Base-by-base conservation (phyloP, 352 stramenopile genomes). In the Sclerospora graminicola region DNA sequence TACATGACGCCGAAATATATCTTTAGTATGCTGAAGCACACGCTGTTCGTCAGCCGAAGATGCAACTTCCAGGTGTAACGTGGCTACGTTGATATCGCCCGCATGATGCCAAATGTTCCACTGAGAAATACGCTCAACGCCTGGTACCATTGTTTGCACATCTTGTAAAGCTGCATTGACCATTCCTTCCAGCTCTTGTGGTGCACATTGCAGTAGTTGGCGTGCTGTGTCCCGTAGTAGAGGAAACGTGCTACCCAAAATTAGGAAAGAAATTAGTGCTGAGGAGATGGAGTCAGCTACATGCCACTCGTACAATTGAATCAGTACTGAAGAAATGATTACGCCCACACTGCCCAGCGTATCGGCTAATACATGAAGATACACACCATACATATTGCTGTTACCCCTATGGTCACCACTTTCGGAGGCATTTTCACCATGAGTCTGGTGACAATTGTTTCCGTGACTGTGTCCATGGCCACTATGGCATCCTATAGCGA, bases 311-410 rank as follows among this genome's bases (percentile, higher is more conserved):
- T 84, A 89, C 52, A 74, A 75, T 34, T 94, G 58, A 35, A 95
- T 90, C 41, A 94, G 54, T 8, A 92, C 43, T 8, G 83, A 94
- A 35, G 78, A 93, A 23, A 91, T 55, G 51, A 96, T 95, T 16
- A 95, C 85, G 9, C 82, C 84, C 8, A 95, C 66, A 49, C 80
- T 94, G 14, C 85, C 85, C 20, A 96, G 61, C 10, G 84, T 89
- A 46, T 96, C 85, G 0, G 83, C 83, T 34, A 94, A 51, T 16
- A 96, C 80, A 45, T 96, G 85, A 19, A 96, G 64, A 32, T 95
- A 93, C 11, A 96, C 82, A 8, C 82, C 85, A 49, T 95, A 84
- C 69, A 96, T 91, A 60, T 96, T 96, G 45, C 64, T 84, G 52
- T 91, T 94, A 38, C 61, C 74, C 35, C 51, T 47, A 15, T 52